phyloP scores from a whole-genome alignment of 2,329 filamentous ascomycete genomes.

The Calonectria honghensis region DNA sequence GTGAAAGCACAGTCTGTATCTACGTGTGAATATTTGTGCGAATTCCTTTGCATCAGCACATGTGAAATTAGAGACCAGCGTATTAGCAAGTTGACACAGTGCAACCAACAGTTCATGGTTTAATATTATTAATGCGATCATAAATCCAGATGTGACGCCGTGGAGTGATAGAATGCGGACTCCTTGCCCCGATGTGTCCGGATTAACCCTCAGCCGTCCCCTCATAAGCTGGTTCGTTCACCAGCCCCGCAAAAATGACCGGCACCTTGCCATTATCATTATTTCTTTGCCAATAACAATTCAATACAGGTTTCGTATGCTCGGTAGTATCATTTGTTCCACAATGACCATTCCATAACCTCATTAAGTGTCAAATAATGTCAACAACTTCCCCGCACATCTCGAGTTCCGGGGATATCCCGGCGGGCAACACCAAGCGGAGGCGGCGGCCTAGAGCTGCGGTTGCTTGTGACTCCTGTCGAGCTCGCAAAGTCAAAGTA shows the following conservation, averaged over 20 bases:
- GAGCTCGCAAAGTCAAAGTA: slow-evolving; percentile 41
- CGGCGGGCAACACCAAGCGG: slow-evolving; percentile 22
- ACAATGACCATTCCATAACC: neutral
- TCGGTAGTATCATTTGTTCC: neutral
- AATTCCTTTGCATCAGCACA: neutral
- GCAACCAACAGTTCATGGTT: neutral
- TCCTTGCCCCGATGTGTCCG: neutral
- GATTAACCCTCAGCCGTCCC: neutral
- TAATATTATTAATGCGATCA: neutral
- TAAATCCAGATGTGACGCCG: neutral
- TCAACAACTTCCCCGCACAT: slow-evolving; percentile 7
- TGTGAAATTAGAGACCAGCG: neutral
- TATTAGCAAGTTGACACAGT: neutral
- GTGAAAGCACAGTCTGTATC: neutral
- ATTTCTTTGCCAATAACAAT: neutral
- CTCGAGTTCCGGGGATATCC: slow-evolving; percentile 14
- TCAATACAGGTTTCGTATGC: neutral
- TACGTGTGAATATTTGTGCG: neutral
- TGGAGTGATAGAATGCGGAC: neutral
- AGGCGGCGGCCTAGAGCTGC: slow-evolving; percentile 37
- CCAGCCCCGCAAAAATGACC: neutral
- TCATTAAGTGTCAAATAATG: neutral
- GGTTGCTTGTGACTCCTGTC: slow-evolving; percentile 39
- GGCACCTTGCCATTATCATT: neutral
- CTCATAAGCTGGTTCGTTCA: neutral